Base-by-base conservation (phyloP, 805 yeast species). In the Wickerhamiella kurtzmanii region DNA sequence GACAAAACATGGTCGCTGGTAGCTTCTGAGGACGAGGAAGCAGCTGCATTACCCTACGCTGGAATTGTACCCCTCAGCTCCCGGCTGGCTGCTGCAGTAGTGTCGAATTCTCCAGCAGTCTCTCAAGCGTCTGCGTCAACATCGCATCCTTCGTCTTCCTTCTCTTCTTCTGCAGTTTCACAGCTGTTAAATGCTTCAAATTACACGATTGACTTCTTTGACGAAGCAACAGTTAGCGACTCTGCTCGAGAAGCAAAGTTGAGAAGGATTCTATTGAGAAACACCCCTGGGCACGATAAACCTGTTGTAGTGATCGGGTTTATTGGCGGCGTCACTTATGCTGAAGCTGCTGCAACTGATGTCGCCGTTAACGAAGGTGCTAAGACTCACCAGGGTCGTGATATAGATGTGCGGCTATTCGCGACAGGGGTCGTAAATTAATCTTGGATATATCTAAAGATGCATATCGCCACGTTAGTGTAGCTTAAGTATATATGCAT, bases 241-340 rank as follows among this genome's bases (percentile, higher is more conserved):
- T 22, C 53, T 8, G 51, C 54, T 5, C 51, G 61, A 22, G 66
- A 61, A 43, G 60, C 64, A 9, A 63, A 63, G 44, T 55, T 63
- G 18, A 53, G 64, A 15, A 59, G 61, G 21, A 59, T 64, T 22
- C 51, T 63, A 28, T 44, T 56, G 36, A 50, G 64, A 28, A 63
- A 63, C 46, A 49, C 57, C n/a, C 59, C 59, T 3, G 56, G 56
- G 2, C 58, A 64, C 9, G 59, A 53, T 28, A 57, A 54, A 35
- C 58, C 61, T 8, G 60, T 58, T 46, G 64, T 59, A 46, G 63
- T 49, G 57, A 85, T 50, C 54, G 84, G 44, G 74, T 78, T 81
- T 51, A 57, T 88, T 37, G 97, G 97, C 13, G 97, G 98, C 0
- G 66, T 88, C 5, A 85, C 96, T 0, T 71, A 83, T 59, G 77